These are phyloP conservation scores for Austroboletus novae-zelandiae DNA, from an alignment of 1,284 basidiomycete genomes.

Conservation along the genomic window DNA sequence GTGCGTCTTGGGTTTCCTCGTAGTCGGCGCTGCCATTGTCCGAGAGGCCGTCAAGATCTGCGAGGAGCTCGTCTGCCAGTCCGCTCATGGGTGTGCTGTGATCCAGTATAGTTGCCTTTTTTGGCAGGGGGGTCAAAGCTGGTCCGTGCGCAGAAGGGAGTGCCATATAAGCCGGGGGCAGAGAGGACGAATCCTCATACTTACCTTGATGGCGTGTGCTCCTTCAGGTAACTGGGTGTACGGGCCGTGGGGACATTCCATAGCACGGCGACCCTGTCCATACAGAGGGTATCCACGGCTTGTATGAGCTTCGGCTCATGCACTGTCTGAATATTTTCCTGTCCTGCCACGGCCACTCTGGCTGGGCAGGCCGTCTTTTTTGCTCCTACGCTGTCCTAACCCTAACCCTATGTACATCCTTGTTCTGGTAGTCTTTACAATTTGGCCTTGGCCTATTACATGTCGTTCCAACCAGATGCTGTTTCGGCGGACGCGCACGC, in stretches of 20 bases:
- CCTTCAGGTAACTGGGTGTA: conserved; percentile 40
- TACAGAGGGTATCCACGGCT: conserved; percentile 30
- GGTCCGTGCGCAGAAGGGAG: conserved; percentile 20
- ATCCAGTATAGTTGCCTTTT: conserved; percentile 6
- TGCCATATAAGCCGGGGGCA: conserved; percentile 17
- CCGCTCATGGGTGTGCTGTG: conserved; percentile 52
- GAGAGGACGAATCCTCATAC: conserved; percentile 18
- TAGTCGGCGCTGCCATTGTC: conserved; percentile 61
- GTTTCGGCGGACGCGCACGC: conserved; percentile 34
- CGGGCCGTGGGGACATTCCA: conserved; percentile 45
- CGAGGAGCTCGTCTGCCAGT: conserved; percentile 85
- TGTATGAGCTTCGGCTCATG: conserved; percentile 37
- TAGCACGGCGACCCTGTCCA: conserved; percentile 51
- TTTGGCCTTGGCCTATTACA: conserved; percentile 31
- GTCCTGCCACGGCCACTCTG: conserved; percentile 36
- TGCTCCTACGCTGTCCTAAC: conserved; percentile 14
- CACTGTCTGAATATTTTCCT: conserved; percentile 33
- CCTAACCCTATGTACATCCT: conserved; percentile 23
- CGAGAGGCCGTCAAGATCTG: conserved; percentile 79
- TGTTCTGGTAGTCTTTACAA: conserved; percentile 15
- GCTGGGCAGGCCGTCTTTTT: conserved; percentile 35
- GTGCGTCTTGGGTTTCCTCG: conserved; percentile 41
- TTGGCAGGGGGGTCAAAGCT: conserved; percentile 6
- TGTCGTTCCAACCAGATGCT: conserved; percentile 14
- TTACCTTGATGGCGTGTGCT: conserved; percentile 36